Base-by-base conservation (phyloP, 1,284 basidiomycete genomes). In the Tilletia indica region DNA sequence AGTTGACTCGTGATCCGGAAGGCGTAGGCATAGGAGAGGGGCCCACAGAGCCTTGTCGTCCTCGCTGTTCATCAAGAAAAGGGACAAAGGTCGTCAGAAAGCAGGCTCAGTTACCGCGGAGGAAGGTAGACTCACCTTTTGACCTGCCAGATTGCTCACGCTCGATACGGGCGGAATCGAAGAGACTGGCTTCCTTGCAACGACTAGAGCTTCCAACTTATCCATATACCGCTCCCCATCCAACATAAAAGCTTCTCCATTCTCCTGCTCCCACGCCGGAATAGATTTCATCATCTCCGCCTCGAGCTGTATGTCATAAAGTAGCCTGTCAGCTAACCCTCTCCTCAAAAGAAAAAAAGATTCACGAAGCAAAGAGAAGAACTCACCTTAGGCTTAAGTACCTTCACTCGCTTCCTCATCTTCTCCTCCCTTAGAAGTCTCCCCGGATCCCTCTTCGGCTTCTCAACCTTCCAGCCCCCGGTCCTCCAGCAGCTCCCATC, bases 341-440 rank as follows among this genome's bases (percentile, higher is more conserved):
- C 45, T 19, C 9, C 39, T 45, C 14, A 9, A 45, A 9, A 8
- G 5, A 25, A 58, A 5, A 58, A 25, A 6, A 6, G 11, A 34
- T 31, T 31, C 56, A 2, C 5, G 31, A 12, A n/a, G 11, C 25
- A 25, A 39, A 21, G 5, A n/a, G 9, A 1, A 61, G 31, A 14
- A 12, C 68, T 36, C 80, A 96, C 94, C 82, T 92, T 90, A 34
- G 96, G 96, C 84, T 97, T 98, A 86, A 97, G 91, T 82, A 93
- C 92, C 75, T 89, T 89, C n/a, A 99, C 93, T 12, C 95, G 87
- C 85, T 97, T 99, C 69, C 96, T 89, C 91, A 97, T 94, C 88
- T 97, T 97, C 86, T 98, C 96, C 85, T 99, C 96, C 66, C 93
- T 88, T 66, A 99, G 86, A 66, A 99, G 85, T 31, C 85, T 76